phyloP scores from a whole-genome alignment of 208 protist genomes.

The Hexamita inflata region DNA sequence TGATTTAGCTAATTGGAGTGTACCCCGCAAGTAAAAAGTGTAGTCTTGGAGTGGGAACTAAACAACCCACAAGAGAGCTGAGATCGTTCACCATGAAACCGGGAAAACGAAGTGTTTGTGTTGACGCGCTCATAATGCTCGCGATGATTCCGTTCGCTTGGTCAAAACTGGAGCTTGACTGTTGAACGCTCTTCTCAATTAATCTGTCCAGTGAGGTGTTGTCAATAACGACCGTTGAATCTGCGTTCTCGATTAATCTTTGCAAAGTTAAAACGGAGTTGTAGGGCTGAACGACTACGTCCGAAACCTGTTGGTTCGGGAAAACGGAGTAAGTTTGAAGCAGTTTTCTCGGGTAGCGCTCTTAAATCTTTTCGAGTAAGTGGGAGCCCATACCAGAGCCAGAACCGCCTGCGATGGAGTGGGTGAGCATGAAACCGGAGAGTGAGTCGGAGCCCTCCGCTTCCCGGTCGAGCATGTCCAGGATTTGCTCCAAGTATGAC shows the following conservation, averaged over 20 bases:
- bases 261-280: conserved; percentile 94
- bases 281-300: conserved; percentile 98
- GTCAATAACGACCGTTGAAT: conserved; percentile 92
- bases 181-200: conserved; percentile 68
- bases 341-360: conserved; percentile 67
- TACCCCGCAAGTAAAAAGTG: conserved; percentile 89
- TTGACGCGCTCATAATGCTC: conserved; percentile 94
- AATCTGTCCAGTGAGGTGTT: conserved; percentile 93
- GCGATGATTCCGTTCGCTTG: conserved; percentile 87
- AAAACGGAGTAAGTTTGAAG: conserved; percentile 98
- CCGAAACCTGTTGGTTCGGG: conserved; percentile 64
- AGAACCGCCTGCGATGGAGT: conserved; percentile 97
- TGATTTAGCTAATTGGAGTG: conserved; percentile 52
- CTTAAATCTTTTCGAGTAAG: conserved; percentile 88
- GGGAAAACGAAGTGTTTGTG: conserved; percentile 92
- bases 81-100: conserved; percentile 92
- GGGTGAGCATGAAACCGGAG: conserved; percentile 89
- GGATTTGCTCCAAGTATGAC: conserved; percentile 67
- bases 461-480: conserved; percentile 98
- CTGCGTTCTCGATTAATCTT: conserved; percentile 79
- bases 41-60: conserved; percentile 92
- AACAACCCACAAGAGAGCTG: conserved; percentile 77
- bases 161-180: conserved; percentile 79
- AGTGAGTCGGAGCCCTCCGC: conserved; percentile 90
- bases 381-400: conserved; percentile 95